phyloP scores from a whole-genome alignment of 2,329 filamentous ascomycete species.

The Lasiodiplodia theobromae region DNA sequence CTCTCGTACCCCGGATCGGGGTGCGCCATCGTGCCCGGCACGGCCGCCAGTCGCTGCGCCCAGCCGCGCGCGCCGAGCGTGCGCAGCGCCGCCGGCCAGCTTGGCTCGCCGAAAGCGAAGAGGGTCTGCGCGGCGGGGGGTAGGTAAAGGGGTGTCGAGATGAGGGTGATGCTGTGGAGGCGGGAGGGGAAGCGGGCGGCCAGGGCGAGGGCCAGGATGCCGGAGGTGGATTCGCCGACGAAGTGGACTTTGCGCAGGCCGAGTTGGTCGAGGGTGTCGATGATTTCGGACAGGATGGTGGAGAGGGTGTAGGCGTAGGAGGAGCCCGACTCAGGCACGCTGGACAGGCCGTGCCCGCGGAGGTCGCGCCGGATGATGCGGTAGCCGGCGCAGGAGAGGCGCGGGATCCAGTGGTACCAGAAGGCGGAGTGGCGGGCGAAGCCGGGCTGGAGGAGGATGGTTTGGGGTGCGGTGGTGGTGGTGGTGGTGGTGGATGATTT shows the following conservation, averaged over 20 bases:
- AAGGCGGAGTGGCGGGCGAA: constrained; percentile 45
- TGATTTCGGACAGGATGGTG: constrained; percentile 42
- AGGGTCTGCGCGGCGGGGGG: constrained; percentile 39
- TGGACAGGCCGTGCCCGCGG: constrained; percentile 44
- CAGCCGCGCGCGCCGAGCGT: constrained; percentile 43
- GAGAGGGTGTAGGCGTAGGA: constrained; percentile 38
- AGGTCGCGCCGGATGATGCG: constrained; percentile 45
- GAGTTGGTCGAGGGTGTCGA: constrained; percentile 46
- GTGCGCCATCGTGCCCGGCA: constrained; percentile 32
- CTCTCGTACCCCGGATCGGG: constrained; percentile 41
- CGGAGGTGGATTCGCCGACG: constrained; percentile 45
- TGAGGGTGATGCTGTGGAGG: constrained; percentile 42
- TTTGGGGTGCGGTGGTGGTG: too few relatives aligned
- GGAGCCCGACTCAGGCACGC: too few relatives aligned
- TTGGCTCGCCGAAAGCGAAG: constrained; percentile 39
- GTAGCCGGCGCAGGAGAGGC: constrained; percentile 39
- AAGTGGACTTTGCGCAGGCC: constrained; percentile 43
- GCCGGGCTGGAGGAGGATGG: constrained; percentile 48
- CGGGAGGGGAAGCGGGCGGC: constrained; percentile 42
- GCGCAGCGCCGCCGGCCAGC: constrained; percentile 42
- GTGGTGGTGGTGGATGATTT: constrained; percentile 34
- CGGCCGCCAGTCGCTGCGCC: constrained; percentile 39
- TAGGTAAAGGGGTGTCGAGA: constrained; percentile 42
- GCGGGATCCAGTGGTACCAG: constrained; percentile 48
- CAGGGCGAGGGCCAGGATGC: constrained; percentile 45